Base-by-base conservation (phyloP, 768 basidiomycete genomes). In the Dentipellis sp. region DNA sequence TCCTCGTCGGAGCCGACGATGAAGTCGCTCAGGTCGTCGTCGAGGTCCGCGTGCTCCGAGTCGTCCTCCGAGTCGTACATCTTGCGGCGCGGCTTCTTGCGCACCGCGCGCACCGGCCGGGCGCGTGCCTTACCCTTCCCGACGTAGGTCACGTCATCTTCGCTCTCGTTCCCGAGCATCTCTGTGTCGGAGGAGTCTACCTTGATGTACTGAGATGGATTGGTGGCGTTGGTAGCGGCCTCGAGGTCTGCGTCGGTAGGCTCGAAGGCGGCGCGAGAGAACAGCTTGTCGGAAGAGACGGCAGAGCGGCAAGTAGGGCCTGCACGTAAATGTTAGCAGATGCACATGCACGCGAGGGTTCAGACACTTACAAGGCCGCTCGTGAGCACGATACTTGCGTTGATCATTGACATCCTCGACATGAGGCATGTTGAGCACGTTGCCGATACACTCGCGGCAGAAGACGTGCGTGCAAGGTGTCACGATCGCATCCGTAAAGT, bases 221-320 rank as follows among this genome's bases (percentile, higher is more conserved):
- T 14, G 1, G 19, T 6, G 11, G 19, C 51, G 16, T 23, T 37
- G 39, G 36, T 40, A 10, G 51, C 37, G 22, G 29, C 45, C 23
- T 22, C 57, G 19, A 22, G 55, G 29, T 52, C 51, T 4, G 14
- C 51, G 21, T 81, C 76, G 6, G 76, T 72, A 4, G 84, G 81
- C 59, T 84, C 78, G 65, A 91, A 89, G 0, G 82, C 83, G 1
- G 64, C 64, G 8, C 79, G 78, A 4, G 69, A 60, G 69, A 86
- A 91, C 1, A 86, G 50, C 54, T 71, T 75, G 11, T 75, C 68
- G 10, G 65, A 64, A 35, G 67, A 72, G 45, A 89, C 74, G 1
- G 76, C 65, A 1, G 67, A 61, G 37, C 86, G 81, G 62, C 88
- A 91, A 46, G 76, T 66, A n/a, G 85, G 85, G 61, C 83, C 82